A percentile compares a stretch with the other conserved stretches of the same genome.
Evolutionary conservation across 1,284 basidiomycete species (phyloP).

Genomic region (Athelia sp.): DNA sequence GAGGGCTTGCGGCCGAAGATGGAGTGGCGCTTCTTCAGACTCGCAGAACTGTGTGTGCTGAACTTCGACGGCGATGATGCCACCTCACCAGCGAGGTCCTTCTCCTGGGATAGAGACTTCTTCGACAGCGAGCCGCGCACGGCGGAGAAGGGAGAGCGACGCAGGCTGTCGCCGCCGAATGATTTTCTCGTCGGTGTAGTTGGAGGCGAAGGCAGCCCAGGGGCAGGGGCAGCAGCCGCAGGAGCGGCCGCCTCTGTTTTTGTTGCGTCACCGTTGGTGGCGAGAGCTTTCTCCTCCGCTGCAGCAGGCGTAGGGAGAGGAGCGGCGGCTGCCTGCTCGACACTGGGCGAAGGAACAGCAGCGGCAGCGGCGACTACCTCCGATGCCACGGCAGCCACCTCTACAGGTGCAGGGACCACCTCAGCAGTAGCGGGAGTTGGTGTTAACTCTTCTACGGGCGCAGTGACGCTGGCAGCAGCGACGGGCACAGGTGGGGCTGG

Average conservation of each 20-base stretch:
- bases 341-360: not conserved
- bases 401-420: slow-evolving; percentile 4
- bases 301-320: not conserved
- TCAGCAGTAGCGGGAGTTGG: slow-evolving; percentile 3
- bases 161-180: too few species aligned
- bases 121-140: too few species aligned
- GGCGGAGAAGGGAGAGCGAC: too few species aligned
- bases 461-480: not conserved
- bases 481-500: not conserved
- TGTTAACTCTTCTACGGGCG: not conserved
- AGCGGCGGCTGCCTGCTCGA: not conserved
- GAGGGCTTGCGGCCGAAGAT: not conserved
- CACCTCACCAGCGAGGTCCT: too few species aligned
- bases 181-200: too few species aligned
- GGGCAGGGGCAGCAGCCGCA: not conserved
- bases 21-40: not conserved
- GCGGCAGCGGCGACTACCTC: slow-evolving; percentile 1
- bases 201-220: too few species aligned
- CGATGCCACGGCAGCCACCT: slow-evolving; percentile 3
- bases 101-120: too few species aligned
- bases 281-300: not conserved
- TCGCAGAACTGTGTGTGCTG: not conserved
- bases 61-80: not conserved
- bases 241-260: not conserved
- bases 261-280: not conserved